phyloP scores from a whole-genome alignment of 805 yeast genomes.

The Kazachstania viticola region DNA sequence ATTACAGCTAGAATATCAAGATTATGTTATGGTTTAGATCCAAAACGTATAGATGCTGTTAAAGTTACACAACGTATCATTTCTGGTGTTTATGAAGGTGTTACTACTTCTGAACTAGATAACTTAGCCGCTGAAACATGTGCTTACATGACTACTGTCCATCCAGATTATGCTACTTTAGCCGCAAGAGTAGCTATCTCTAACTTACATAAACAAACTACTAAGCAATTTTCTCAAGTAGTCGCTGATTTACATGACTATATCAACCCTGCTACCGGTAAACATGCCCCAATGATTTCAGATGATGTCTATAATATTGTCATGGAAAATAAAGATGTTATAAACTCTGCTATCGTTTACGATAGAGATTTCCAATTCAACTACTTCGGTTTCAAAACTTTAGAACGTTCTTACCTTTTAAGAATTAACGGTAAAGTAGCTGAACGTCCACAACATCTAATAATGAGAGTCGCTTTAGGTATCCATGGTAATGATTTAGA shows the following conservation, averaged over 20 bases:
- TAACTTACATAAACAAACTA: conserved; percentile 88
- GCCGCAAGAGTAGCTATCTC: conserved; percentile 96
- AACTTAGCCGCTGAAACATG: conserved; percentile 91
- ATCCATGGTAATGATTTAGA: conserved; percentile 65
- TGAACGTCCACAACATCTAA: conserved; percentile 86
- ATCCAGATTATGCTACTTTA: conserved; percentile 92
- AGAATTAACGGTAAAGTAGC: conserved; percentile 52
- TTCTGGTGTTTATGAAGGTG: conserved; percentile 95
- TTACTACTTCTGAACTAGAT: conserved; percentile 79
- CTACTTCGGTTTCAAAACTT: conserved; percentile 87
- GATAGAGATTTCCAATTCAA: conserved; percentile 70
- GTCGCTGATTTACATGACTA: conserved; percentile 62
- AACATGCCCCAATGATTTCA: conserved; percentile 61
- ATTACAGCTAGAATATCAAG: conserved; percentile 92
- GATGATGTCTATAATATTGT: conserved; percentile 54
- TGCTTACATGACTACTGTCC: conserved; percentile 93
- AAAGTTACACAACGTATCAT: conserved; percentile 93
- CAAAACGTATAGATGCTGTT: conserved; percentile 87
- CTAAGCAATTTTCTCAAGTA: conserved; percentile 73
- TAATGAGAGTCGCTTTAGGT: conserved; percentile 87
- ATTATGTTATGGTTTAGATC: conserved; percentile 87
- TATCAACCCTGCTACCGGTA: conserved; percentile 67
- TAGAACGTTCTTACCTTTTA: conserved; percentile 75
- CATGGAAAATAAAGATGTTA: conserved; percentile 46
- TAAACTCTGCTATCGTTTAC: conserved; percentile 63